A percentile compares a stretch with the other conserved stretches of the same genome.
phyloP scores from a whole-genome alignment of 1,139 yeast genomes.

The Yamadazyma membranifaciens region DNA sequence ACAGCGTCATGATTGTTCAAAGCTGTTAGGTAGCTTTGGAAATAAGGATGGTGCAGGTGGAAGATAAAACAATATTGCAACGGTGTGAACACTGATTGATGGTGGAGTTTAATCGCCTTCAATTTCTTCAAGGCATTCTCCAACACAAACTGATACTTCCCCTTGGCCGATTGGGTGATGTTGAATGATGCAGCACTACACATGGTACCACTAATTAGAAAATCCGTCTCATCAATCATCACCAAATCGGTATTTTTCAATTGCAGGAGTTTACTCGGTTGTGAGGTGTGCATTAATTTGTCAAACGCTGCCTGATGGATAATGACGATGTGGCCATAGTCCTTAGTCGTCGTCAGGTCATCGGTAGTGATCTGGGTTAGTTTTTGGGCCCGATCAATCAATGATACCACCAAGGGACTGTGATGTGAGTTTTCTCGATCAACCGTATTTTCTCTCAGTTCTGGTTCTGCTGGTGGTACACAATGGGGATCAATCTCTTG shows the following conservation, averaged over 20 bases:
- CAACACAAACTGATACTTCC: conserved; percentile 9
- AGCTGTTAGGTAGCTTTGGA: conserved; percentile 15
- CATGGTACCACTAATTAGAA: conserved; percentile 5
- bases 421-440: no score
- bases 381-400: background rate
- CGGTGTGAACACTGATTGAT: conserved; percentile 13
- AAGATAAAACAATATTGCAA: conserved; percentile 23
- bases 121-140: conserved; percentile 11
- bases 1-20: background rate
- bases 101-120: background rate
- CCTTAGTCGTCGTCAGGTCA: background rate
- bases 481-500: conserved; percentile 22
- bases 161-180: conserved; percentile 6
- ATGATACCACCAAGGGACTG: background rate
- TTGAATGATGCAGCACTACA: conserved; percentile 1
- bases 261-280: background rate
- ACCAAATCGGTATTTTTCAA: conserved; percentile 2
- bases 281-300: background rate
- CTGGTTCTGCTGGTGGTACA: conserved; percentile 18
- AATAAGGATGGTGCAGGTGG: conserved; percentile 18
- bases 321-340: background rate
- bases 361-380: background rate
- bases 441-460: no score
- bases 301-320: background rate
- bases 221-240: conserved; percentile 25